phyloP scores from a whole-genome alignment of 768 basidiomycete species.

The Trametes cingulata region DNA sequence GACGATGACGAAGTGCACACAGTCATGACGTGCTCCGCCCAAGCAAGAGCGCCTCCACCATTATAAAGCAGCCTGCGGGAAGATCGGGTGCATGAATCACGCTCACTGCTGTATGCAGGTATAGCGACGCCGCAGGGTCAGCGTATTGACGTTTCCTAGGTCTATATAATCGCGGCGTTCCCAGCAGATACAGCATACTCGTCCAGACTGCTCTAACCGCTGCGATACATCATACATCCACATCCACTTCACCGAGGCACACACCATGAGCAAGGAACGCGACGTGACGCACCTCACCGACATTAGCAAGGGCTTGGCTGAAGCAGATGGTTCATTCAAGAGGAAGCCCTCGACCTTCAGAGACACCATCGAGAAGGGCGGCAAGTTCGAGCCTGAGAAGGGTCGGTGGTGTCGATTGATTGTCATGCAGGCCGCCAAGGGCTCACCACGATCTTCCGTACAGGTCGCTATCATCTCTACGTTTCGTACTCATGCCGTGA shows the following conservation, averaged over 20 bases:
- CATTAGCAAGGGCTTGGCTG: constrained; percentile 54
- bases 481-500: constrained; percentile 85
- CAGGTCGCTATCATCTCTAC: constrained; percentile 90
- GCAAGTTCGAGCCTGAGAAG: constrained; percentile 71
- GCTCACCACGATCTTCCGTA: neutral
- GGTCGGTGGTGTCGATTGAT: constrained; percentile 43
- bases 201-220: neutral
- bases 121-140: no score
- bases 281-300: constrained; percentile 46
- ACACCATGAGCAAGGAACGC: constrained; percentile 12
- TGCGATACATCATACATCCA: neutral
- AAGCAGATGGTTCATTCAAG: constrained; percentile 68
- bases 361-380: constrained; percentile 53
- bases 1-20: no score
- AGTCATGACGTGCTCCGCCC: no score
- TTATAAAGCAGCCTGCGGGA: no score
- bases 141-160: no score
- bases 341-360: constrained; percentile 55
- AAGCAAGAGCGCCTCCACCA: no score
- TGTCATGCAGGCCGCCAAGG: neutral
- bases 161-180: no score
- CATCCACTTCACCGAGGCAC: neutral
- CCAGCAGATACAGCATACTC: neutral
- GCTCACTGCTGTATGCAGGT: no score
- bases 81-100: no score